phyloP scores from a whole-genome alignment of 352 stramenopile genomes.

The Pythium diclinum region DNA sequence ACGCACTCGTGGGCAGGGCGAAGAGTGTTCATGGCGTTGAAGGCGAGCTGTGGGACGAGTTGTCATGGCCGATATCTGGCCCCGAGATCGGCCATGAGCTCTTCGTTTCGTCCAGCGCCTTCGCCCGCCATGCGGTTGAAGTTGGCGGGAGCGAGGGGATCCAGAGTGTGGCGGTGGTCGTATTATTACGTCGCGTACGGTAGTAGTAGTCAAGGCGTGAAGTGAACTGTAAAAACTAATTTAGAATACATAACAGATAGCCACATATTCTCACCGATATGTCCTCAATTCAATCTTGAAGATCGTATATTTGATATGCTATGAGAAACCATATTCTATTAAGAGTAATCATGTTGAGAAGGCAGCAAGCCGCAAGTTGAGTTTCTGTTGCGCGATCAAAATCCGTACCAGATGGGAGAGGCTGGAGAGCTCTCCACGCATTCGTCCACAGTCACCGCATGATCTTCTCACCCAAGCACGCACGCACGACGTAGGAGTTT shows the following conservation, averaged over 20 bases:
- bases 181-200: conserved; percentile 26
- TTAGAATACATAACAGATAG: conserved; percentile 4
- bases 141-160: conserved; percentile 10
- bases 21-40: not conserved
- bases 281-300: too few relatives aligned
- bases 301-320: not conserved
- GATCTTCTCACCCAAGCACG: not conserved
- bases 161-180: not conserved
- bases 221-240: conserved; percentile 11
- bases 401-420: too few relatives aligned
- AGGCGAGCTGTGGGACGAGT: not conserved
- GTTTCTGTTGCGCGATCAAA: conserved; percentile 1
- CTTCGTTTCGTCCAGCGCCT: not conserved
- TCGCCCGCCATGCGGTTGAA: conserved; percentile 16
- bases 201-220: conserved; percentile 11
- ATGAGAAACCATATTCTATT: not conserved
- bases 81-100: not conserved
- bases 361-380: conserved; percentile 1
- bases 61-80: not conserved
- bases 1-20: not conserved
- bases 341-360: not conserved
- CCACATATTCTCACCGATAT: too few relatives aligned
- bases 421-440: not conserved
- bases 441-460: not conserved
- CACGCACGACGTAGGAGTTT: not conserved